These are phyloP conservation scores for Eimeria mitis DNA, from an alignment of 169 alveolate species.

Conservation along the genomic window DNA sequence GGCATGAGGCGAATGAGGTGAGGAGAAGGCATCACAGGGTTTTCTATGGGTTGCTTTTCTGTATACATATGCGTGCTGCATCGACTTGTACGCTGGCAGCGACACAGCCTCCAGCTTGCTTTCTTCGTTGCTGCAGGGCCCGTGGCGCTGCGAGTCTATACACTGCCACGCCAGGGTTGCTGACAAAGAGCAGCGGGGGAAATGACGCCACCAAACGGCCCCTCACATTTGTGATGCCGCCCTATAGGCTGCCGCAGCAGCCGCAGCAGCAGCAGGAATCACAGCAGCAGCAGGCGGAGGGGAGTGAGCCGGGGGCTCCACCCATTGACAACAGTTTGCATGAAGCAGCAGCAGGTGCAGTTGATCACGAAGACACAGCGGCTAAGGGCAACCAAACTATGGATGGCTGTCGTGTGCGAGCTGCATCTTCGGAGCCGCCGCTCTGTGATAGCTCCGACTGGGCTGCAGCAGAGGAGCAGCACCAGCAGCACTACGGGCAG, in stretches of 20 bases:
- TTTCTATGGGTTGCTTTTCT: background rate
- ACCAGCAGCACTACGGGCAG: background rate
- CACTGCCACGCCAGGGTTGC: constrained; percentile 81
- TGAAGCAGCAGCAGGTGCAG: constrained; percentile 10
- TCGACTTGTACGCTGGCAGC: constrained; percentile 10
- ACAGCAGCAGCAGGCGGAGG: constrained; percentile 20
- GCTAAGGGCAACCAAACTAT: background rate
- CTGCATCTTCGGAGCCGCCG: constrained; percentile 67
- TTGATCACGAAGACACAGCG: background rate
- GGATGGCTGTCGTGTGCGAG: constrained; percentile 68
- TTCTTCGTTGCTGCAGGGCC: constrained; percentile 24
- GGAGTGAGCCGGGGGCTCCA: constrained; percentile 4
- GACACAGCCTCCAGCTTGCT: constrained; percentile 15
- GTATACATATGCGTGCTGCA: background rate
- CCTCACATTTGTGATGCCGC: constrained; percentile 57
- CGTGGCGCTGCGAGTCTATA: constrained; percentile 79
- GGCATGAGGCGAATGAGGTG: constrained; percentile 63
- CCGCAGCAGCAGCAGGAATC: constrained; percentile 15
- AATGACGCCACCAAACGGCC: constrained; percentile 9
- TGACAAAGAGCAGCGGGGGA: constrained; percentile 45
- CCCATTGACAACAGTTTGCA: background rate
- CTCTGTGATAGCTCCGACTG: constrained; percentile 15
- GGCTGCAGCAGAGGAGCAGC: constrained; percentile 8
- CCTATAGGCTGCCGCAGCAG: constrained; percentile 55
- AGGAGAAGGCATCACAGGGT: background rate